A percentile compares a stretch with the other conserved stretches of the same genome.
Conservation (phyloP, 441 rosid species). For the Omphalea diandra region DNA sequence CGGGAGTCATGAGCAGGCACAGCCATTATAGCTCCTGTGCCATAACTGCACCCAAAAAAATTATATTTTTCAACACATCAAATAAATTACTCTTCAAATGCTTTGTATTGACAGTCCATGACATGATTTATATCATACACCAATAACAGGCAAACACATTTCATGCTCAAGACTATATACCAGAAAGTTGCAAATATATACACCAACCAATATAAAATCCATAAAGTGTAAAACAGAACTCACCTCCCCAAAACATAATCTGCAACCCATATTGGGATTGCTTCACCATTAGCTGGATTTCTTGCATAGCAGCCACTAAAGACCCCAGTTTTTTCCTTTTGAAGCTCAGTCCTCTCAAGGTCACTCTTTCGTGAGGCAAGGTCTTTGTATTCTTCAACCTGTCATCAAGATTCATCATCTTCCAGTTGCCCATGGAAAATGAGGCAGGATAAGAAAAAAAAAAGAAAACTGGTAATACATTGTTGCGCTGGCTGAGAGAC, state of each 20-base stretch:
- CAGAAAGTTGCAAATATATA: not conserved
- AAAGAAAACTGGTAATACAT: slow-evolving; percentile 39
- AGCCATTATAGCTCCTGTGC: slow-evolving; percentile 99
- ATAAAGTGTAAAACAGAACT: slow-evolving; percentile 16
- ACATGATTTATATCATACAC: not conserved
- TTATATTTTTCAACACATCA: slow-evolving; percentile 15
- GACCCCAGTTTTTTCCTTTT: slow-evolving; percentile 91
- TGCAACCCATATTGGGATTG: slow-evolving; percentile 95
- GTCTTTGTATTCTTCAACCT: slow-evolving; percentile 89
- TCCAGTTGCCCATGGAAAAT: slow-evolving; percentile 5
- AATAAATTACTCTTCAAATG: slow-evolving; percentile 1
- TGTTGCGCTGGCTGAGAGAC: slow-evolving; percentile 45
- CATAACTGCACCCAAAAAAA: slow-evolving; percentile 60
- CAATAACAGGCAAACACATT: slow-evolving; percentile 7
- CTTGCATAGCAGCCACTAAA: slow-evolving; percentile 80
- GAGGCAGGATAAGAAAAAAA: slow-evolving; percentile 9
- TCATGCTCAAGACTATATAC: slow-evolving; percentile 11
- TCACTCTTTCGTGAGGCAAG: slow-evolving; percentile 82
- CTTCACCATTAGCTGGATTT: slow-evolving; percentile 88
- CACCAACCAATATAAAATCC: not conserved
- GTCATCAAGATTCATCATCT: slow-evolving; percentile 24
- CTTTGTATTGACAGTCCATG: slow-evolving; percentile 9
- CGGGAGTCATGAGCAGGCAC: slow-evolving; percentile 95
- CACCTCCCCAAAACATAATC: slow-evolving; percentile 95
- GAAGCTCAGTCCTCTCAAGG: slow-evolving; percentile 96